Percentiles rank a stretch among this genome's conserved stretches.
phyloP scores from a whole-genome alignment of 805 yeast species.

The Lipomyces starkeyi region DNA sequence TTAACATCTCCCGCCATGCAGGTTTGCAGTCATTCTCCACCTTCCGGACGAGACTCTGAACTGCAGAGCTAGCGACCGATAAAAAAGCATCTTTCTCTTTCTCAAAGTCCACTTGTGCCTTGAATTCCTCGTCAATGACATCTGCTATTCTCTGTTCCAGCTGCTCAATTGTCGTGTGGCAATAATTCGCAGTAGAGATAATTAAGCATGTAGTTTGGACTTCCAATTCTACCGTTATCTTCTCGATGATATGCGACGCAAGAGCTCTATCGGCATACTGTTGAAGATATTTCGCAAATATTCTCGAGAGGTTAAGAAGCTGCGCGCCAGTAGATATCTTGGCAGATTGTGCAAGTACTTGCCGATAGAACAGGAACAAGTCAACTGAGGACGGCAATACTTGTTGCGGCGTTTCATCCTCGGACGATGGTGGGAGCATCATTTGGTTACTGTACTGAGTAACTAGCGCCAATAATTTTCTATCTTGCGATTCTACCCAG shows the following conservation, averaged over 20 bases:
- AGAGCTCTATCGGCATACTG: conserved; percentile 63
- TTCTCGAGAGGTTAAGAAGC: conserved; percentile 56
- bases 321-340: conserved; percentile 56
- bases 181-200: conserved; percentile 88
- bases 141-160: conserved; percentile 65
- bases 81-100: conserved; percentile 61
- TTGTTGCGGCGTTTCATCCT: conserved; percentile 59
- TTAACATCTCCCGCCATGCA: conserved; percentile 83
- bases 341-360: conserved; percentile 70
- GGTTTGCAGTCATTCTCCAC: conserved; percentile 65
- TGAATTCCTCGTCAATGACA: conserved; percentile 50
- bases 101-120: conserved; percentile 58
- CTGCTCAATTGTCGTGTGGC: conserved; percentile 77
- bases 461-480: conserved; percentile 63
- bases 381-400: conserved; percentile 89
- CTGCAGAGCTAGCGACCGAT: conserved; percentile 62
- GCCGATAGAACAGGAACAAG: conserved; percentile 77
- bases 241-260: conserved; percentile 27
- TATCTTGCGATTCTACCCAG: conserved; percentile 89
- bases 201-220: conserved; percentile 71
- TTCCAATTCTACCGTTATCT: conserved; percentile 60
- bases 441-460: conserved; percentile 66
- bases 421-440: conserved; percentile 55
- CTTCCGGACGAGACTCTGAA: conserved; percentile 61
- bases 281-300: conserved; percentile 70